Conservation (phyloP, 768 basidiomycete species). For the Serendipita sp. region DNA sequence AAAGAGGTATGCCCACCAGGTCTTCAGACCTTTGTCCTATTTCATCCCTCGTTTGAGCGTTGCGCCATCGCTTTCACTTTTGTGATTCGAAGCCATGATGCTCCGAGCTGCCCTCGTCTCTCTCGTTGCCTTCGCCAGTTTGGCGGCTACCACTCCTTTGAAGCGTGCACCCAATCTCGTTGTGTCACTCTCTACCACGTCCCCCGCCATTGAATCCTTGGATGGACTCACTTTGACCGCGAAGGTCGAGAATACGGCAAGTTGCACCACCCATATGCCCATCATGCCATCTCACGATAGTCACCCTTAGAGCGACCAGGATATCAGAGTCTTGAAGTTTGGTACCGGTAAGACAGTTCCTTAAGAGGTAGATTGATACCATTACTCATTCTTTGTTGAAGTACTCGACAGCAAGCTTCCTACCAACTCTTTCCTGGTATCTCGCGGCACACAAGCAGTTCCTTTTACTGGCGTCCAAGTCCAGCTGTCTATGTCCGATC, state of each 20-base stretch:
- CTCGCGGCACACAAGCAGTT: slow-evolving; percentile 24
- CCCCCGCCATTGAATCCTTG: not conserved
- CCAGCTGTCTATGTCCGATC: slow-evolving; percentile 17
- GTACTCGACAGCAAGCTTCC: slow-evolving; percentile 29
- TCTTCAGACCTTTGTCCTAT: not conserved
- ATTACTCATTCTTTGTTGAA: not conserved
- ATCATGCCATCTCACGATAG: not conserved
- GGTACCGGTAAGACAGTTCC: slow-evolving; percentile 19
- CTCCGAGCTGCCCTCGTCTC: not conserved
- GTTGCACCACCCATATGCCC: not conserved
- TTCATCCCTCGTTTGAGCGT: not conserved
- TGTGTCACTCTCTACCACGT: not conserved
- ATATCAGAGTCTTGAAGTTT: slow-evolving; percentile 30
- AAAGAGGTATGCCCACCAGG: too few species aligned
- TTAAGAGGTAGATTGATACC: not conserved
- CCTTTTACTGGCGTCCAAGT: slow-evolving; percentile 32
- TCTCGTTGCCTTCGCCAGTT: not conserved
- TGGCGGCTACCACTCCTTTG: slow-evolving; percentile 2
- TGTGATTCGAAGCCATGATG: not conserved
- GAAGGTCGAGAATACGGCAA: not conserved
- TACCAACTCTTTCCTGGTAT: slow-evolving; percentile 29
- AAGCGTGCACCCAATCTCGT: slow-evolving; percentile 5
- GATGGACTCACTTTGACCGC: not conserved
- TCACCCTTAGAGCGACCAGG: slow-evolving; percentile 10
- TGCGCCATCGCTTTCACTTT: too few species aligned